Evolutionary conservation across 768 basidiomycete species (phyloP).

Genomic region (Omphalotus guepiniiformis): DNA sequence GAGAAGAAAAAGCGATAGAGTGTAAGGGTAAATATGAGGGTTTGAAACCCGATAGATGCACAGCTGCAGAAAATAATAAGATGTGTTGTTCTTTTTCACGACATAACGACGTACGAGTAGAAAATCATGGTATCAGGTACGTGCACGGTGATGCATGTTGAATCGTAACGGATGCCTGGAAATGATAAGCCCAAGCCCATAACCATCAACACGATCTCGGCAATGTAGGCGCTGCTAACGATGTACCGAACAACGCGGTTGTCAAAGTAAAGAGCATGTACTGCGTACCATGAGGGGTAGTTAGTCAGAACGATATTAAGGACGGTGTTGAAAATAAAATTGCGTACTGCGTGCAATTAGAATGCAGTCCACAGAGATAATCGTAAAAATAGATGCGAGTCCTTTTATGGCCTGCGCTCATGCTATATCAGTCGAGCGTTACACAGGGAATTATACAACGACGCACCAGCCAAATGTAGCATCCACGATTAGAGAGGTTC

Average conservation of each 20-base stretch:
- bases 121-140: neutral
- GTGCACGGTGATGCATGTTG: neutral
- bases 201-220: conserved; percentile 3
- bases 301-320: neutral
- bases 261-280: conserved; percentile 7
- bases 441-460: too few relatives aligned
- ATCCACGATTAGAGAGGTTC: conserved; percentile 33
- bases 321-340: neutral
- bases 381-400: neutral
- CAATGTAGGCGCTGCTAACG: neutral
- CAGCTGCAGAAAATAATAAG: conserved; percentile 17
- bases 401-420: too few relatives aligned
- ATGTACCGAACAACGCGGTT: neutral
- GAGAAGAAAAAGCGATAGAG: conserved; percentile 30
- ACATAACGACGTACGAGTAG: neutral
- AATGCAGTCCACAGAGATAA: conserved; percentile 25
- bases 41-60: conserved; percentile 31
- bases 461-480: conserved; percentile 39
- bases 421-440: too few relatives aligned
- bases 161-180: neutral
- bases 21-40: conserved; percentile 35
- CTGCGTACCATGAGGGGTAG: neutral
- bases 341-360: conserved; percentile 36
- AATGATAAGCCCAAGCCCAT: neutral
- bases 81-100: neutral